Evolutionary conservation across 768 basidiomycete species (phyloP).

Genomic region (Hemileccinum impolitum): DNA sequence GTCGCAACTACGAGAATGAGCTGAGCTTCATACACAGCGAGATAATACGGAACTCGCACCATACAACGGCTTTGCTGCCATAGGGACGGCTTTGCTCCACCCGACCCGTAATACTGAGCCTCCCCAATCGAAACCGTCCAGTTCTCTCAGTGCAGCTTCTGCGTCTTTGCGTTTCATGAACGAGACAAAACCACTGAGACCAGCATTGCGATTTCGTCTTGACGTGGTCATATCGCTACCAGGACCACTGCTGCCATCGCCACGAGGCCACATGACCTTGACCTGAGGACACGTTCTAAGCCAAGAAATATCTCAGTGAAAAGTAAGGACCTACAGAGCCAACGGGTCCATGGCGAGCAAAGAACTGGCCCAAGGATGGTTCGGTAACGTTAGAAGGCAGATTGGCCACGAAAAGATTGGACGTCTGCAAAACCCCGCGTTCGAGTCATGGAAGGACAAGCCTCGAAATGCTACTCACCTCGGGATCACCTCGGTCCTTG

Average conservation of each 20-base stretch:
- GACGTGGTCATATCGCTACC: conserved; percentile 74
- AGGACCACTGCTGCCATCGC: conserved; percentile 62
- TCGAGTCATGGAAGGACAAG: background rate
- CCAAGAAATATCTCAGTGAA: background rate
- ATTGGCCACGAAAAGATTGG: conserved; percentile 95
- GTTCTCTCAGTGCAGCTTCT: conserved; percentile 81
- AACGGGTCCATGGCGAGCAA: conserved; percentile 89
- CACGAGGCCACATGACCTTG: conserved; percentile 99
- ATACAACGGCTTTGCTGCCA: conserved; percentile 77
- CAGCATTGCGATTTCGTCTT: conserved; percentile 66
- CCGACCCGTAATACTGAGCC: conserved; percentile 84
- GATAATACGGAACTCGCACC: conserved; percentile 43
- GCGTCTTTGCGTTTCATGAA: conserved; percentile 94
- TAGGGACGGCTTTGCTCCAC: conserved; percentile 95
- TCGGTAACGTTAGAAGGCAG: conserved; percentile 86
- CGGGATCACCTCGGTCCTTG: conserved; percentile 84
- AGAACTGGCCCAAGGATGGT: conserved; percentile 81
- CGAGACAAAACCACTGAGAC: conserved; percentile 93
- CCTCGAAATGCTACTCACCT: conserved; percentile 44
- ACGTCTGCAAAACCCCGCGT: conserved; percentile 53
- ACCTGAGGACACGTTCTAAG: conserved; percentile 47
- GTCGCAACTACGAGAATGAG: conserved; percentile 12
- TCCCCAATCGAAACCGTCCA: conserved; percentile 95
- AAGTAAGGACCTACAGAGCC: conserved; percentile 61
- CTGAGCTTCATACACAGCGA: background rate